A percentile compares a stretch with the other conserved stretches of the same genome.
These are phyloP conservation scores for Ophiostoma fasciatum DNA, from an alignment of 2,329 filamentous ascomycete species.

Conservation along the genomic window DNA sequence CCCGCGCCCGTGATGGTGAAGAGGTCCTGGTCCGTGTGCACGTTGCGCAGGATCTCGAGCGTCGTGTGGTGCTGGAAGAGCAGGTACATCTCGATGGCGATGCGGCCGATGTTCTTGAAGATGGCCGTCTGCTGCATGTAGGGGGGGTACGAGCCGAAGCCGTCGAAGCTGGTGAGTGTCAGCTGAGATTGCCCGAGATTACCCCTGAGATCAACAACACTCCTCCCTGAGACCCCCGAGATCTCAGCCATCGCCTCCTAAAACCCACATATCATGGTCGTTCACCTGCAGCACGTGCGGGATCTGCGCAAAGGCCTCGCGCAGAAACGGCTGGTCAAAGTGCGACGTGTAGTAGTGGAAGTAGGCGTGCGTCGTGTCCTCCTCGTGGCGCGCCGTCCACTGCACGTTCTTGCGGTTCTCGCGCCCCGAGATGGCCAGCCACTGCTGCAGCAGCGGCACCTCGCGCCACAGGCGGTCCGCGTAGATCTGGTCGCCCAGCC, in stretches of 20 bases:
- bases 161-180: constrained; percentile 62
- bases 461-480: constrained; percentile 95
- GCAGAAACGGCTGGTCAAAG: constrained; percentile 88
- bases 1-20: constrained; percentile 96
- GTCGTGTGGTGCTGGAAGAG: constrained; percentile 98
- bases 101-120: constrained; percentile 94
- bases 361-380: constrained; percentile 90
- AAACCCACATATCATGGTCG: constrained; percentile 89
- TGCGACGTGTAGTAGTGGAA: constrained; percentile 99
- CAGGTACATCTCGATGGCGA: constrained; percentile 95
- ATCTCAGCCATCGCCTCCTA: neutral
- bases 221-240: no score
- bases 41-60: constrained; percentile 78
- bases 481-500: constrained; percentile 87
- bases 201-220: no score
- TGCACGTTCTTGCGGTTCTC: constrained; percentile 79
- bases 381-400: constrained; percentile 90
- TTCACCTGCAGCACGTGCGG: constrained; percentile 87
- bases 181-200: no score
- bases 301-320: constrained; percentile 95
- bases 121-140: constrained; percentile 97
- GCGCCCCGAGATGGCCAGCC: constrained; percentile 84
- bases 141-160: constrained; percentile 91
- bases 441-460: constrained; percentile 83
- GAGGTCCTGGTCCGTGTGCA: constrained; percentile 75